Evolutionary conservation across 2,329 filamentous ascomycete species (phyloP).

Genomic region (Diaporthe ilicicola): DNA sequence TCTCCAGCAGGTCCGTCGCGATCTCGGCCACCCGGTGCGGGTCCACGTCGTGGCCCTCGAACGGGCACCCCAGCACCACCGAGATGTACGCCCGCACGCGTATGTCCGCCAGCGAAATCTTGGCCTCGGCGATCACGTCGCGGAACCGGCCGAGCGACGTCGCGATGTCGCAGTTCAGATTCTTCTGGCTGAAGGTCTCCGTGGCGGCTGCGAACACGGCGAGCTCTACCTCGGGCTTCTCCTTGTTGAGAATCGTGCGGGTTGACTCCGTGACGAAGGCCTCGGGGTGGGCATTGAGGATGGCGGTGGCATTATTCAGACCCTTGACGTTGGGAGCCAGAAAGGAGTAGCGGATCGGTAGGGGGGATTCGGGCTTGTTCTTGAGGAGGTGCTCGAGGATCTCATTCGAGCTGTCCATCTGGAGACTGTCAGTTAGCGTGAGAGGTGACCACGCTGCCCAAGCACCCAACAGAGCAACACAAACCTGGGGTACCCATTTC

Average conservation of each 20-base stretch:
- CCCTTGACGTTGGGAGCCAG: constrained; percentile 82
- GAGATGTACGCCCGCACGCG: constrained; percentile 83
- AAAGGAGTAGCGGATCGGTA: constrained; percentile 78
- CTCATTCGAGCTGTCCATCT: constrained; percentile 83
- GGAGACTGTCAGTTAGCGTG: constrained; percentile 1
- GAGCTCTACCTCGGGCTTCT: constrained; percentile 68
- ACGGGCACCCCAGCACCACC: constrained; percentile 83
- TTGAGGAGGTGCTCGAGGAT: constrained; percentile 76
- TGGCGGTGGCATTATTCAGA: constrained; percentile 66
- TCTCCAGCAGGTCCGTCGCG: constrained; percentile 76
- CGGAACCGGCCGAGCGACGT: constrained; percentile 76
- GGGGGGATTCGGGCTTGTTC: constrained; percentile 60
- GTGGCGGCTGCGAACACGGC: constrained; percentile 86
- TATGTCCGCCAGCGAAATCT: constrained; percentile 62
- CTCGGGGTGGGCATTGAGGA: constrained; percentile 61
- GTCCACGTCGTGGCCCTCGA: constrained; percentile 71
- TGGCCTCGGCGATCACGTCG: constrained; percentile 74
- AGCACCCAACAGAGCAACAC: constrained; percentile 29
- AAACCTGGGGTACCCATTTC: constrained; percentile 84
- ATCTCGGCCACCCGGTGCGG: constrained; percentile 72
- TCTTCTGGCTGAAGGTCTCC: constrained; percentile 81
- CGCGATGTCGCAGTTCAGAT: constrained; percentile 82
- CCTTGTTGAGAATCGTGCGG: constrained; percentile 37
- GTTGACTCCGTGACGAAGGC: constrained; percentile 61
- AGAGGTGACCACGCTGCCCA: not conserved